Evolutionary conservation across 257 asterid genomes (phyloP), one percentile per base, ranked within the genome.

Genomic region (Nicotiana paniculata): DNA sequence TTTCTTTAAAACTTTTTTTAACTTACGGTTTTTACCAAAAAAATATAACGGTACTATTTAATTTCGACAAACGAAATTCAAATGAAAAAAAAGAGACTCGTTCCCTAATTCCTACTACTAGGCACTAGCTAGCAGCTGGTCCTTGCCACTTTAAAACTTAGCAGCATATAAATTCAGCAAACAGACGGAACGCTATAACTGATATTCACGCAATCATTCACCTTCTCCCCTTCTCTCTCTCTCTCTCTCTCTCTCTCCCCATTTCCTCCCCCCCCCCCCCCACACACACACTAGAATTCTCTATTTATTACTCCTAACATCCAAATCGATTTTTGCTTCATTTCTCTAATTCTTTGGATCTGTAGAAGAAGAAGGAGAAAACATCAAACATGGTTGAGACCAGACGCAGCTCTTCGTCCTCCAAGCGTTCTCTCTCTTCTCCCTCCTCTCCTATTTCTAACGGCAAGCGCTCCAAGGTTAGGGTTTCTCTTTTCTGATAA

Each of bases 381-480:
- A 54, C 3, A 3, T 4, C 6, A 24, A 77, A 58, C 83, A 80
- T 80, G 83, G 83, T 80, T 26, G 83, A 92, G 81, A 95, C 97
- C 75, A 89, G 99, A 81, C 90, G 99, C 46, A 88, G 97, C 77
- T 89, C 98, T 74, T 91, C 97, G 81, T 84, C 97, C 32, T 89
- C 99, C 9, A 95, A 95, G 86, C 96, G 97, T 24, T 85, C 94
- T 10, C 86, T 89, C 8, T 48, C 91, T 55, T 79, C 94, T 69
- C 86, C 97, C 10, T 68, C 97, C 1, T 83, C 98, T 70, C 77
- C 97, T 77, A 59, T 64, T 35, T 92, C 91, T 6, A 84, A 70
- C 83, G 93, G 96, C 26, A 95, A 95, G 87, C 92, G 99, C 86
- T 89, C 97, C 81, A 93, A 93, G 98, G 99, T 95, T 84, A 9